Conservation (phyloP, 192 early-diverging fungal species). For the Mortierella claussenii region DNA sequence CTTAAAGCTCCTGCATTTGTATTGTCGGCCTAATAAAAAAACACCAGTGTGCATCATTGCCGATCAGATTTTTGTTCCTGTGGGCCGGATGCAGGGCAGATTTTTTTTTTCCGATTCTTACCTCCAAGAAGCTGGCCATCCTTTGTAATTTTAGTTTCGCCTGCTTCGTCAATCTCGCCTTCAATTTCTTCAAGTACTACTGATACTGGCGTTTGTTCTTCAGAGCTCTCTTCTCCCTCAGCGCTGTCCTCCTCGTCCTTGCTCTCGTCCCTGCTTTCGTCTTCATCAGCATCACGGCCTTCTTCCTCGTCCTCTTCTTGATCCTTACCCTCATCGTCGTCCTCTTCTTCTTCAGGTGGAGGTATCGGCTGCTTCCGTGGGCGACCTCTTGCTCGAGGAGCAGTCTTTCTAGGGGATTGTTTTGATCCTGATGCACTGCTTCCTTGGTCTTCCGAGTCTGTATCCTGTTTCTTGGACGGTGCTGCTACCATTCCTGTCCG, state of each 20-base stretch:
- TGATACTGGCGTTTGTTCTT: conserved; percentile 15
- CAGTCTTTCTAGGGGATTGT: conserved; percentile 5
- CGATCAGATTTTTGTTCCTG: too few species aligned
- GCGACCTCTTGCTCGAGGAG: conserved; percentile 9
- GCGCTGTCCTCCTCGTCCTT: conserved; percentile 17
- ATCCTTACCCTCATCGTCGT: not conserved
- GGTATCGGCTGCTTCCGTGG: too few species aligned
- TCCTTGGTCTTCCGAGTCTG: conserved; percentile 26
- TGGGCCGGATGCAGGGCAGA: too few species aligned
- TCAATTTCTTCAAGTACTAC: conserved; percentile 42
- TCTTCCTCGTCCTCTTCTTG: not conserved
- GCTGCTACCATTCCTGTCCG: not conserved
- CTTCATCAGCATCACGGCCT: conserved; percentile 1
- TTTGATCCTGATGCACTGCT: conserved; percentile 24
- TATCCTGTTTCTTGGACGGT: conserved; percentile 15
- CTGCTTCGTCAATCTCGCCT: conserved; percentile 62
- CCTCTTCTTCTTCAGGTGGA: too few species aligned
- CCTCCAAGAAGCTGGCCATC: conserved; percentile 80
- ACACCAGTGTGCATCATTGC: not conserved
- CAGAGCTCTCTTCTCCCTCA: not conserved
- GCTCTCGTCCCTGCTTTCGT: not conserved
- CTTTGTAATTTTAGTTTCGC: conserved; percentile 78
- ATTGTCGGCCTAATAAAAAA: conserved; percentile 73
- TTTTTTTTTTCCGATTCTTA: too few species aligned
- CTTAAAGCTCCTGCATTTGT: conserved; percentile 78